Conservation (phyloP, 257 asterid genomes). For the Apocynum venetum region DNA sequence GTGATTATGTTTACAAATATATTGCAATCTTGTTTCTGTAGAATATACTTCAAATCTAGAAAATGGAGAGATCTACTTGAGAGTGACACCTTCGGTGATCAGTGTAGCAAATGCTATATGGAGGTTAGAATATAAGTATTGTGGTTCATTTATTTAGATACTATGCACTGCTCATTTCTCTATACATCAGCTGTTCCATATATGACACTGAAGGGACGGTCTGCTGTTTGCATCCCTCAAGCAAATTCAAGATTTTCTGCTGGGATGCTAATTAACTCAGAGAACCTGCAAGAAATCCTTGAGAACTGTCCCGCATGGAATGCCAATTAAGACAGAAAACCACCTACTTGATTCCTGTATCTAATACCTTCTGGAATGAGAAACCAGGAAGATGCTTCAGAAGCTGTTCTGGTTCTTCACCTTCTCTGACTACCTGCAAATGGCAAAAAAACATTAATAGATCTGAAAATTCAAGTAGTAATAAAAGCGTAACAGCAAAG, state of each 20-base stretch:
- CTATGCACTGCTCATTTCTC: conserved; percentile 20
- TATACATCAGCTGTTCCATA: conserved; percentile 24
- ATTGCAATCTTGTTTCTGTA: not conserved
- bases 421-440: conserved; percentile 51
- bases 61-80: not conserved
- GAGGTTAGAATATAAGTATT: not conserved
- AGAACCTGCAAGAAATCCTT: conserved; percentile 4
- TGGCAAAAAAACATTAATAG: not conserved
- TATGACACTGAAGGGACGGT: conserved; percentile 19
- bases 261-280: conserved; percentile 36
- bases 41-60: conserved; percentile 6
- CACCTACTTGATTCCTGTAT: conserved; percentile 26
- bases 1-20: too few relatives aligned
- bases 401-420: conserved; percentile 48
- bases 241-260: conserved; percentile 33
- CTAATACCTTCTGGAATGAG: conserved; percentile 36
- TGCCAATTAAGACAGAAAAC: not conserved
- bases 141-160: conserved; percentile 8
- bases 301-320: conserved; percentile 1
- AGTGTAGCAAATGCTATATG: conserved; percentile 3
- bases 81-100: conserved; percentile 21
- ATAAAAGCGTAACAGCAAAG: not conserved
- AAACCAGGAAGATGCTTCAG: conserved; percentile 31
- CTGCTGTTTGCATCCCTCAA: conserved; percentile 33
- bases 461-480: not conserved